Percentiles rank a stretch among this genome's conserved stretches.
Conservation (phyloP, 148 eudicot genomes). For the Rhododendron vialii region DNA sequence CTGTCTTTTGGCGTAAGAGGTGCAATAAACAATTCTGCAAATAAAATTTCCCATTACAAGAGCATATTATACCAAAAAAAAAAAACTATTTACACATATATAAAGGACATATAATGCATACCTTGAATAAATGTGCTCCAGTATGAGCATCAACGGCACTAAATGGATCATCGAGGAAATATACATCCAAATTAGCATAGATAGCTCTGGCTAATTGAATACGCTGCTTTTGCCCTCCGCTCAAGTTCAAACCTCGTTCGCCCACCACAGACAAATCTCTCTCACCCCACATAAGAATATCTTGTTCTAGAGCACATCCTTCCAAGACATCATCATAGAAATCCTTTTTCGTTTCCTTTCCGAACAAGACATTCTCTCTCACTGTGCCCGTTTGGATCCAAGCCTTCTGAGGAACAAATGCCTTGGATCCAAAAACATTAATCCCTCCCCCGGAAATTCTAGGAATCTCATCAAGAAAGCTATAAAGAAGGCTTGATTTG, state of each 20-base stretch:
- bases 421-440: constrained; percentile 66
- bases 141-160: constrained; percentile 98
- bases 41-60: neutral
- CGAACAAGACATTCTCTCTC: constrained; percentile 75
- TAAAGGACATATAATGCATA: constrained; percentile 17
- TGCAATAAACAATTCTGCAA: constrained; percentile 70
- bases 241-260: constrained; percentile 79
- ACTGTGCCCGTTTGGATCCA: constrained; percentile 96
- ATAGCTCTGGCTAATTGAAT: constrained; percentile 86
- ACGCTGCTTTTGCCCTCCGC: constrained; percentile 94
- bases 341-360: constrained; percentile 56
- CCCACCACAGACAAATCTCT: constrained; percentile 82
- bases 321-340: constrained; percentile 68
- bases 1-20: constrained; percentile 61
- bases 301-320: constrained; percentile 72
- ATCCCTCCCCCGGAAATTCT: constrained; percentile 52
- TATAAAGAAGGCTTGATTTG: constrained; percentile 74
- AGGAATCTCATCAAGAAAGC: constrained; percentile 85
- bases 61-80: neutral
- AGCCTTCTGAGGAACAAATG: constrained; percentile 81
- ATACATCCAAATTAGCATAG: constrained; percentile 71
- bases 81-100: neutral
- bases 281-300: constrained; percentile 68
- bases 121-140: constrained; percentile 84
- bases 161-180: constrained; percentile 94